phyloP scores from a whole-genome alignment of 306 rosid species.

The Prinsepia uniflora region DNA sequence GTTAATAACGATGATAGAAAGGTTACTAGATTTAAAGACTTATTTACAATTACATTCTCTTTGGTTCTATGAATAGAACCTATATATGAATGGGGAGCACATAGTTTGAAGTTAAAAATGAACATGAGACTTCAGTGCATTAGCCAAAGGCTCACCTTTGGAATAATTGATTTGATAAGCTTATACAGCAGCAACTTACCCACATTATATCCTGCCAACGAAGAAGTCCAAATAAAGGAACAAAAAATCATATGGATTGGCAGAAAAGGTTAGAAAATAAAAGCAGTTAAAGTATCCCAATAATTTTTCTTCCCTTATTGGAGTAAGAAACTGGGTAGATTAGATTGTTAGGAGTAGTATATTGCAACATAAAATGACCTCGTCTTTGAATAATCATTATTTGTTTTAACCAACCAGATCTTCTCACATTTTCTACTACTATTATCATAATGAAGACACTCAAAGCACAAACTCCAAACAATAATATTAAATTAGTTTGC shows the following conservation, averaged over 20 bases:
- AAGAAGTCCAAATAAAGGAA: slow-evolving; percentile 16
- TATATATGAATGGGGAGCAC: no score
- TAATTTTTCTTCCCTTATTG: neutral
- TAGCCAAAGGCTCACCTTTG: slow-evolving; percentile 47
- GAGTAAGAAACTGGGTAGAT: slow-evolving; percentile 9
- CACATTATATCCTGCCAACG: slow-evolving; percentile 86
- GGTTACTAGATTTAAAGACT: no score
- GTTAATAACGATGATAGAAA: no score
- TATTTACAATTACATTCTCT: no score
- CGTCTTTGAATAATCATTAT: no score
- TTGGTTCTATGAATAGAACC: no score
- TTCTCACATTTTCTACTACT: no score
- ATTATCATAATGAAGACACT: no score
- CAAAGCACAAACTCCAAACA: no score
- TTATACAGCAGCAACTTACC: slow-evolving; percentile 91
- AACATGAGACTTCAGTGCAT: slow-evolving; percentile 1
- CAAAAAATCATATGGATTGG: neutral
- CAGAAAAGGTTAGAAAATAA: neutral
- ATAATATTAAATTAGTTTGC: no score
- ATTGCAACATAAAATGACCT: neutral
- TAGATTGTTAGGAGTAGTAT: slow-evolving; percentile 20
- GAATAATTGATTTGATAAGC: slow-evolving; percentile 87
- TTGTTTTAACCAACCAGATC: no score
- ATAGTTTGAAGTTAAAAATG: no score
- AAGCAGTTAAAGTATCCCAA: neutral